Conservation (phyloP, 169 alveolate genomes). For the Babesia bovis region DNA sequence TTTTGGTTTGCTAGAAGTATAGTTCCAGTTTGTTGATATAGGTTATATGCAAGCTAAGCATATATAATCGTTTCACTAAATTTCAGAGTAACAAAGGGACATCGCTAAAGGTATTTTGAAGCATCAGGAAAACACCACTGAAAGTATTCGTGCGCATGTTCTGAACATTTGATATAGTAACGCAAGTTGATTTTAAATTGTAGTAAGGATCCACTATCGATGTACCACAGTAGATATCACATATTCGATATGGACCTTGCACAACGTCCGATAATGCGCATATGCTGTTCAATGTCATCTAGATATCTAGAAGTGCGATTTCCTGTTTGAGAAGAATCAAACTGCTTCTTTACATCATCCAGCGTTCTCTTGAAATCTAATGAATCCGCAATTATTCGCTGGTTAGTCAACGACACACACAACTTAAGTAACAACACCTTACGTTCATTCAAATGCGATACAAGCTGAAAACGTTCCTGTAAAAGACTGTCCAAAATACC, state of each 20-base stretch:
- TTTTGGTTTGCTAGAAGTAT: no score
- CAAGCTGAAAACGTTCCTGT: constrained; percentile 6
- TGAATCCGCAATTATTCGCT: constrained; percentile 17
- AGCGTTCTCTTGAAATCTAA: constrained; percentile 20
- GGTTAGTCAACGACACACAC: constrained; percentile 1
- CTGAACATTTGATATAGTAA: no score
- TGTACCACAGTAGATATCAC: neutral
- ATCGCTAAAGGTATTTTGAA: no score
- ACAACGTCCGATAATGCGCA: constrained; percentile 11
- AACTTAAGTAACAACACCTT: constrained; percentile 5
- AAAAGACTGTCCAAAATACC: neutral
- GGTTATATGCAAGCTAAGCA: no score
- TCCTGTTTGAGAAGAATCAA: neutral
- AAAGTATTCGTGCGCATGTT: no score
- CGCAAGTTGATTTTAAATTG: no score
- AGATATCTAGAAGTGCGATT: constrained; percentile 5
- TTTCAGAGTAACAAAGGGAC: no score
- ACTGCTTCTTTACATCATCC: constrained; percentile 6
- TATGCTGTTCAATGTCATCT: constrained; percentile 22
- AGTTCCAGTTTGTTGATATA: no score
- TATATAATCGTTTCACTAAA: no score
- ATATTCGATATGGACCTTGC: constrained; percentile 12
- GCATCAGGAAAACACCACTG: no score
- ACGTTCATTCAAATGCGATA: neutral
- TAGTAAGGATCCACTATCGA: no score